Evolutionary conservation across 805 yeast genomes (phyloP), one percentile per base, ranked within the genome.

Genomic region (Metschnikowia matae): DNA sequence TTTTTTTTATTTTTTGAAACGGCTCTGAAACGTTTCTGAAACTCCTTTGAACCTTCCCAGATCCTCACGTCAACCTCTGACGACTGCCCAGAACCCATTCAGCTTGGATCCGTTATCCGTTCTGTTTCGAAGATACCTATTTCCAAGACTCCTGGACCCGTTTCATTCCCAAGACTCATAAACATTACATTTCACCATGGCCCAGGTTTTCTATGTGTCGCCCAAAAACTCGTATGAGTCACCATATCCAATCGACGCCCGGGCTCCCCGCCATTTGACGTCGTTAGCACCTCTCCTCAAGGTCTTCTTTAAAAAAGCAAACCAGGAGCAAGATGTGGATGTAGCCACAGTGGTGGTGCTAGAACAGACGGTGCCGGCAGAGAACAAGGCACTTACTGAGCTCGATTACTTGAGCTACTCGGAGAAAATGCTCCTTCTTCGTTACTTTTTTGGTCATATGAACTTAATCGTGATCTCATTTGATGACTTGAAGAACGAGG

Each of bases 371-470:
- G 36, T 48, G 21, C 38, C 34, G 33, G 18, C 48, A 6, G 34
- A 21, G 13, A 35, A 11, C 15, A 34, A 18, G 44, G 40, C 37
- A 37, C 44, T 36, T 18, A 32, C 55, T 20, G 52, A 37, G 29
- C 59, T 71, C 39, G 70, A 70, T 45, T 31, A 48, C 23, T 57
- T 73, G 33, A 17, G 57, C 15, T 58, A 51, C 49, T 59, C 55
- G n/a, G 72, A 70, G 35, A 63, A 67, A 51, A 51, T 50, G 50
- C 55, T 71, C 32, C 58, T 71, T 18, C 61, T 73, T 50, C 62
- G 63, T 41, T 71, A 66, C 62, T 70, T 62, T 49, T 73, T 73
- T 57, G 58, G 58, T 52, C 77, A 73, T 58, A 59, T 67, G 53
- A 71, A 71, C 59, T 52, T 70, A 36, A 61, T 70, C 26, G 63